Percentiles rank a stretch among this genome's conserved stretches.
Conservation (phyloP, 1,284 basidiomycete species). For the Cryptococcus floricola region DNA sequence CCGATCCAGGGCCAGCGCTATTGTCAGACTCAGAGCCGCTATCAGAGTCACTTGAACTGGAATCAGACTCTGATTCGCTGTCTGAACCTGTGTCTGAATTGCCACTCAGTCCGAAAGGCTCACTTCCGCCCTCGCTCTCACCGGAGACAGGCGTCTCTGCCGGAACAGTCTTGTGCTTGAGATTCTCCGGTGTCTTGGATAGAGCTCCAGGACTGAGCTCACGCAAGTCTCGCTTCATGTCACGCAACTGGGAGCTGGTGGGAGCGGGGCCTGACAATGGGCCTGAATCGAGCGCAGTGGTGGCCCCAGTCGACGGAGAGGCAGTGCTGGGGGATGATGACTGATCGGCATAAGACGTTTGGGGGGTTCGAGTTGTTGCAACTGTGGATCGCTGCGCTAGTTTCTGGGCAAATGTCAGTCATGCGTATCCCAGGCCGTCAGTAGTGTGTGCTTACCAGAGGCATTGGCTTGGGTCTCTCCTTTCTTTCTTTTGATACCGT, state of each 20-base stretch:
- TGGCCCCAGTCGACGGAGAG: background rate
- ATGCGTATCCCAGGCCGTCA: background rate
- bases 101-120: background rate
- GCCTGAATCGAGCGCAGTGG: background rate
- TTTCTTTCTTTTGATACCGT: background rate
- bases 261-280: background rate
- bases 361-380: background rate
- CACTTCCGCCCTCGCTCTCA: background rate
- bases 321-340: background rate
- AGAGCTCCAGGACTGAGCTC: background rate
- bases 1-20: background rate
- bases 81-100: background rate
- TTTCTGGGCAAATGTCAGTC: background rate
- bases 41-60: background rate
- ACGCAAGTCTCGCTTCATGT: background rate
- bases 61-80: background rate
- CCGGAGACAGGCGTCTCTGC: background rate
- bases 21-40: background rate
- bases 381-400: background rate
- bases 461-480: conserved; percentile 6
- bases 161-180: background rate
- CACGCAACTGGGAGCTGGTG: background rate
- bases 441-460: conserved; percentile 7
- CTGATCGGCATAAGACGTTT: background rate
- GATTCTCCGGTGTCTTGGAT: background rate